phyloP scores from a whole-genome alignment of 345 rosid species.

The Isatis tinctoria region DNA sequence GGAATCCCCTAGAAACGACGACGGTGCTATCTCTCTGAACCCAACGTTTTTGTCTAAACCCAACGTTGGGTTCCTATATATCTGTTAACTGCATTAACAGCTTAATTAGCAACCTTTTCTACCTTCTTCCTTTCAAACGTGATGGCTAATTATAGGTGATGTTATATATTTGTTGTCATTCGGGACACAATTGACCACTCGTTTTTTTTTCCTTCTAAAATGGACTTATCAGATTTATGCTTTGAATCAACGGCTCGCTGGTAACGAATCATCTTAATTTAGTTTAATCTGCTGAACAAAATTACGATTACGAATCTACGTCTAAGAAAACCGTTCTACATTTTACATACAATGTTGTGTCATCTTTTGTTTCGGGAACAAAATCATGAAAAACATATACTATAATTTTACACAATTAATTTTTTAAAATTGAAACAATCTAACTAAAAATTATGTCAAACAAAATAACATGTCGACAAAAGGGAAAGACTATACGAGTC shows the following conservation, averaged over 20 bases:
- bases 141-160: constrained; percentile 20
- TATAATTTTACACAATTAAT: not conserved
- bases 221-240: constrained; percentile 6
- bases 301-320: not conserved
- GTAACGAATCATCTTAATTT: not conserved
- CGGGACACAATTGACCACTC: constrained; percentile 14
- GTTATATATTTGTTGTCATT: constrained; percentile 3
- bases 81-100: constrained; percentile 6
- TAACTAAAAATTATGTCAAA: not conserved
- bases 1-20: not conserved
- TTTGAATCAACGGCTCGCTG: no score
- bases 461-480: not conserved
- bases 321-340: not conserved
- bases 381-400: not conserved
- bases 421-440: not conserved
- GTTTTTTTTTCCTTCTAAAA: not conserved
- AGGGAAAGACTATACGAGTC: not conserved
- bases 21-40: not conserved
- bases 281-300: not conserved
- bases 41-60: not conserved
- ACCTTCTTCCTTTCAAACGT: not conserved
- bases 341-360: not conserved
- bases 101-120: not conserved
- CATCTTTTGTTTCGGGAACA: not conserved
- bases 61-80: constrained; percentile 12